Evolutionary conservation across 805 yeast genomes (phyloP), one percentile per base, ranked within the genome.

Genomic region (Peterozyma xylosa): DNA sequence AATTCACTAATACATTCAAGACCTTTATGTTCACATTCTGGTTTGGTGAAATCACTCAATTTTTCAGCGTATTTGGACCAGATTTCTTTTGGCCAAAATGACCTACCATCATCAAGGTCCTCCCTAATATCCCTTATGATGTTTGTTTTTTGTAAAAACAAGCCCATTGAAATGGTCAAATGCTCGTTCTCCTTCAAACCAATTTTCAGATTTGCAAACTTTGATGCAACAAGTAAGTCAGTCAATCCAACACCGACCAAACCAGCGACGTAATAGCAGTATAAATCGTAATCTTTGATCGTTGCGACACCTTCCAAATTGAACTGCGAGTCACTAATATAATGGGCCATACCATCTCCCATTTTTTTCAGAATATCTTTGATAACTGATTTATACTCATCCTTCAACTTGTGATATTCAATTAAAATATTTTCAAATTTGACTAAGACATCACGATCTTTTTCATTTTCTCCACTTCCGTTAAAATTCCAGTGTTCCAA

Each of bases 291-390:
- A 58, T 89, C 98, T 48, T 74, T 70, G 38, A 86, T 60, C 1
- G 96, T 87, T 40, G 68, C 68, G 39, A 93, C 81, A 2, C 98
- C 98, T 48, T 78, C 78, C 51, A 75, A 59, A 60, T 87, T 88
- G 67, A 86, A 86, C 49, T 82, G 74, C 42, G 84, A 93, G 56
- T 83, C 80, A 54, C 74, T 68, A 43, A 86, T 80, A 64, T 90
- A 93, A 57, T 87, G 89, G 30, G 98, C 98, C 99, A 93, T 93
- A 45, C 99, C 99, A 53, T 86, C 80, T 46, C 98, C 99, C 99
- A 93, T 93, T 61, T 82, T 73, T 45, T 68, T 53, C 39, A 96
- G 81, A 53, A 89, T 86, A 49, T 82, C 87, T 53, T 74, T 75
- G 52, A 93, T 78, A 34, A 89, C 80, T 43, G 74, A 84, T 65